Conservation (phyloP, 805 yeast genomes). For the Zygosaccharomyces pseudorouxii region DNA sequence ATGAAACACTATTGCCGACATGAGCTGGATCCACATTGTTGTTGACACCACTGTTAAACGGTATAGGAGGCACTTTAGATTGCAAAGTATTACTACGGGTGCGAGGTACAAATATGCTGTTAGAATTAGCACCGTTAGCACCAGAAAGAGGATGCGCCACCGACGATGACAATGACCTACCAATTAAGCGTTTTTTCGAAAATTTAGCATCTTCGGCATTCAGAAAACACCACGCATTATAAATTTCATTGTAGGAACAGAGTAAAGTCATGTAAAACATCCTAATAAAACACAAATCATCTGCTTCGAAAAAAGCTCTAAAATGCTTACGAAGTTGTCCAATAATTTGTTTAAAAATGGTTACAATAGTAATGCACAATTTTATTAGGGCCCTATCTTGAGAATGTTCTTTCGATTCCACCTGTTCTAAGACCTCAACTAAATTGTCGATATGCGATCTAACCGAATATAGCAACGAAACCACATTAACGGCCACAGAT, state of each 20-base stretch:
- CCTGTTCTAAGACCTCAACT: slow-evolving; percentile 51
- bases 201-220: slow-evolving; percentile 15
- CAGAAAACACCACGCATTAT: slow-evolving; percentile 53
- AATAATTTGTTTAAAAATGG: slow-evolving; percentile 51
- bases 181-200: slow-evolving; percentile 8
- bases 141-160: slow-evolving; percentile 4
- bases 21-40: slow-evolving; percentile 2
- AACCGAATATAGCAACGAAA: slow-evolving; percentile 46
- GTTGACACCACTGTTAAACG: slow-evolving; percentile 2
- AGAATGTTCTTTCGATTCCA: slow-evolving; percentile 40
- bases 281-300: slow-evolving; percentile 61
- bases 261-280: slow-evolving; percentile 56
- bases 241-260: slow-evolving; percentile 62
- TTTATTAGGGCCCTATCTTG: slow-evolving; percentile 38
- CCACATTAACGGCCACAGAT: slow-evolving; percentile 49
- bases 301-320: slow-evolving; percentile 45
- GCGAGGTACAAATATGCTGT: slow-evolving; percentile 17
- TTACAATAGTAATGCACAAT: slow-evolving; percentile 37
- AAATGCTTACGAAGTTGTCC: slow-evolving; percentile 44
- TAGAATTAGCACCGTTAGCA: slow-evolving; percentile 2
- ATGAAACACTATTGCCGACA: slow-evolving; percentile 1
- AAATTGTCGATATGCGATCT: slow-evolving; percentile 53
- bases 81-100: slow-evolving; percentile 29
- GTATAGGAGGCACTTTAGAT: slow-evolving; percentile 10
- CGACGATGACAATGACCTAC: slow-evolving; percentile 3